Evolutionary conservation across 2,329 filamentous ascomycete genomes (phyloP), one percentile per base, ranked within the genome.

Genomic region (Beauveria bassiana): DNA sequence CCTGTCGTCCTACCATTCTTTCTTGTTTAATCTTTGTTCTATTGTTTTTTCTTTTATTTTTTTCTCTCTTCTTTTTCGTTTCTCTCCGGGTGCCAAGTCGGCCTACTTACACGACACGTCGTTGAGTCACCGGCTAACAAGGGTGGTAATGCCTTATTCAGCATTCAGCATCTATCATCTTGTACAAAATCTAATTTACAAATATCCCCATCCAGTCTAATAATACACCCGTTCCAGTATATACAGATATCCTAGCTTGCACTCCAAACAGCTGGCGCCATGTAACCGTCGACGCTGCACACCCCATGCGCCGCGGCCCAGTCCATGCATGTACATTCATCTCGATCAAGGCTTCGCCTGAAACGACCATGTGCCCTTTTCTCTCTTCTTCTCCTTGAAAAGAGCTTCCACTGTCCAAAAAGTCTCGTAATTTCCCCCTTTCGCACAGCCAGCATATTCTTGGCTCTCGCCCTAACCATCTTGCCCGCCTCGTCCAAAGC

Each of bases 321-420:
- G 31, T 18, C n/a, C 49, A 18, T 50, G 3, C 28, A 9, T 9
- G 18, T 42, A 50, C 34, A 38, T 38, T 2, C 5, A 61, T 61
- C 59, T 56, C 42, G 31, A 49, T 46, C 10, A 45, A 51, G 20
- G n/a, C 59, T 46, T 61, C 38, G 38, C 57, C 59, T 61, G 59
- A 61, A 61, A 61, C 59, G 31, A 28, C 18, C 40, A 45, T 24
- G 6, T 52, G 12, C 24, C 14, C 38, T 10, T 24, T 31, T n/a
- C 16, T 40, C 28, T 28, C n/a, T 5, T 46, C 31, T 34, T 14
- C 10, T 6, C 40, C 53, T 4, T 22, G 16, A 34, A 34, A 46
- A 54, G 26, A 18, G n/a, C 14, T 43, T 7, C 38, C 51, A 38
- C 34, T 20, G 3, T 6, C 5, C 16, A 31, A 20, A 42, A 6